Base-by-base conservation (phyloP, 495 filamentous ascomycete species). In the Lasiosphaeria miniovina region DNA sequence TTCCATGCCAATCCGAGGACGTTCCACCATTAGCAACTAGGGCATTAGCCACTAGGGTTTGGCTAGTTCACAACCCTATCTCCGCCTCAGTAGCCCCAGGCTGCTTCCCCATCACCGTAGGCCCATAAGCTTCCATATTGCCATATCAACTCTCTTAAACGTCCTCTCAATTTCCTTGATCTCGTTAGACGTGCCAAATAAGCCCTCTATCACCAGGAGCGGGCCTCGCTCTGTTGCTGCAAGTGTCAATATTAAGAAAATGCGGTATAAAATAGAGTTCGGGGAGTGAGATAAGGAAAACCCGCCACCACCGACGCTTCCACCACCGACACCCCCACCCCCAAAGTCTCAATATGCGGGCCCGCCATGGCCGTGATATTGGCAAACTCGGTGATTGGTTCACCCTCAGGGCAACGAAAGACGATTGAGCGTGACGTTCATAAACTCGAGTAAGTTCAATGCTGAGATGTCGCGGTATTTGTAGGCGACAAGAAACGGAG, bases 391-490 rank as follows among this genome's bases (percentile, higher is more conserved):
- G n/a, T 60, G 41, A 64, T 36, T 7, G 61, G 62, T 8, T 59
- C 59, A 7, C 62, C 65, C 36, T 59, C 65, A 3, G 65, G 65
- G 65, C 12, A 68, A 49, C 9, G 55, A 68, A 1, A 60, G 62
- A 46, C 65, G 57, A 6, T 33, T 56, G 7, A 68, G 57, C 4
- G 62, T 53, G 4, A 68, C 65, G 12, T 10, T 15, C 32, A 6
- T 36, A 35, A 63, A 65, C 52, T 65, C 65, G 4, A 60, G 62
- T 11, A 53, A 58, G 33, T 36, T 59, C 9, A 54, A 24, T 15
- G 52, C 65, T 11, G 62, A 12, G 11, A 68, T 53, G 45, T 68
- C 58, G 36, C 38, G 52, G 45, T 65, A 68, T 33, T 60, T 62
- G 52, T 68, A 68, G 9, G 45, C 35, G 9, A 65, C 65, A 4